Conservation (phyloP, 768 basidiomycete species). For the Gloeopeniophorella convolvens region DNA sequence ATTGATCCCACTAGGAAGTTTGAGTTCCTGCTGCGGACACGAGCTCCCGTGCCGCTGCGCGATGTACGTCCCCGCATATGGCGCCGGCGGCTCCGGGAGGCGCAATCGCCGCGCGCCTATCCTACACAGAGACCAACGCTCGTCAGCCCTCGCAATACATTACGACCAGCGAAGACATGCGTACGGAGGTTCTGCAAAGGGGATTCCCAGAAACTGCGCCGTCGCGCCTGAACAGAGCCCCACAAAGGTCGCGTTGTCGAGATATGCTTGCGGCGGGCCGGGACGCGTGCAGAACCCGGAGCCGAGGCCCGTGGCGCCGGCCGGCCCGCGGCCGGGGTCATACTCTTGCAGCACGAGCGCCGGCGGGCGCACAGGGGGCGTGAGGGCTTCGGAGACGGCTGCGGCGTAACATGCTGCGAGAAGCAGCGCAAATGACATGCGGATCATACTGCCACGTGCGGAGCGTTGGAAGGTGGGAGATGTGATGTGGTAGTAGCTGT, state of each 20-base stretch:
- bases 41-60: constrained; percentile 22
- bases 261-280: constrained; percentile 13
- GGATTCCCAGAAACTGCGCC: constrained; percentile 25
- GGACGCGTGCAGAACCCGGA: background rate
- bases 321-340: too few species aligned
- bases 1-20: constrained; percentile 1
- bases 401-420: too few species aligned
- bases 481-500: too few species aligned
- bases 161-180: background rate
- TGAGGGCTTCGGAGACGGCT: too few species aligned
- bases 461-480: too few species aligned
- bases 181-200: constrained; percentile 28
- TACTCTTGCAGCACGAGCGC: too few species aligned
- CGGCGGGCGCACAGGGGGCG: too few species aligned
- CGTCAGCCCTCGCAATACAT: too few species aligned
- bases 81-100: constrained; percentile 13
- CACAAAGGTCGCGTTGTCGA: constrained; percentile 24
- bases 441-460: too few species aligned
- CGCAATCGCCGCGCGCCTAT: constrained; percentile 18
- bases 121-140: background rate
- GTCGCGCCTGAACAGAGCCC: constrained; percentile 17
- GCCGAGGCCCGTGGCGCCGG: too few species aligned
- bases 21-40: constrained; percentile 24
- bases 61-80: constrained; percentile 20
- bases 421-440: too few species aligned